phyloP scores from a whole-genome alignment of 148 eudicot species.

The Camellia lanceoleosa region DNA sequence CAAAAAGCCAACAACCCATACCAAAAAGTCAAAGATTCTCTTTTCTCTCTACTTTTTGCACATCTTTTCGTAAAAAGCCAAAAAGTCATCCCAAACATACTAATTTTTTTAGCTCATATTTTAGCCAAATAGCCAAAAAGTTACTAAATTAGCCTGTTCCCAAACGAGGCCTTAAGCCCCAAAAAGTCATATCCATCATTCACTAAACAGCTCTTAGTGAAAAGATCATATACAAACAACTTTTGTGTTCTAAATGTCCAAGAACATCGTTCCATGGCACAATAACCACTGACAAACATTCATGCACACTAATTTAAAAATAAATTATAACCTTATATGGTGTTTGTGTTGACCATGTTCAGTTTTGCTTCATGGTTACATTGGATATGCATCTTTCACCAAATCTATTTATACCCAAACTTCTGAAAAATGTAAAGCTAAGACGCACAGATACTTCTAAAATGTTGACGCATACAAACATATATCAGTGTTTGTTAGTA shows the following conservation, averaged over 20 bases:
- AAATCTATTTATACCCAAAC: not conserved
- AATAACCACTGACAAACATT: not conserved
- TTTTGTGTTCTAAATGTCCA: not conserved
- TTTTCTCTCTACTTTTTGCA: no score
- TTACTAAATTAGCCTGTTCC: no score
- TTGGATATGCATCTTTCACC: not conserved
- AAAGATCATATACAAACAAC: not conserved
- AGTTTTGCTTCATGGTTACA: not conserved
- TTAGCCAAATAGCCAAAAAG: no score
- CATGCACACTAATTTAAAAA: not conserved
- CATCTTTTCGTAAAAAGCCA: no score
- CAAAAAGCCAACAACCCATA: no score
- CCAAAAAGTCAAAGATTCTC: no score
- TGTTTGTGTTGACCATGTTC: not conserved
- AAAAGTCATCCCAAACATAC: no score
- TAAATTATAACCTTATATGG: not conserved
- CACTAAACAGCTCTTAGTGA: not conserved
- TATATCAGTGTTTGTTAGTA: no score
- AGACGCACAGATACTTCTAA: no score
- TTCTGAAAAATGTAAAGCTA: not conserved
- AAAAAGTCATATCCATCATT: not conserved
- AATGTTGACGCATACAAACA: no score
- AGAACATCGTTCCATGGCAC: not conserved
- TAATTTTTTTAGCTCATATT: no score
- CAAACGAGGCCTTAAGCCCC: no score